These are phyloP conservation scores for Phtheirospermum japonicum DNA, from an alignment of 257 asterid species.

Conservation along the genomic window DNA sequence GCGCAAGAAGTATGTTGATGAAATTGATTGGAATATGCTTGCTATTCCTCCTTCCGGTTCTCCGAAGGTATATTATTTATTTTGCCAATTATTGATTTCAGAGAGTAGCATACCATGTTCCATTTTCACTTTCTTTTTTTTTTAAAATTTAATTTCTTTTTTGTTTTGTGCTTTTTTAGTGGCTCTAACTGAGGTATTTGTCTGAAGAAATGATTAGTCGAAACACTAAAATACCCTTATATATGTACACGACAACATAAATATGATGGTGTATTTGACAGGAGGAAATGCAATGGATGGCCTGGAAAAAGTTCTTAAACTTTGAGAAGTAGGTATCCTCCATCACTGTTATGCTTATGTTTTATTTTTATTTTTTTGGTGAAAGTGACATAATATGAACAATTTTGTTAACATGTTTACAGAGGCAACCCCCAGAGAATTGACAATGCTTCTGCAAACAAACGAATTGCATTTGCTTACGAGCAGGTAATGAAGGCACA, in stretches of 20 bases:
- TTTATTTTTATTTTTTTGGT: not conserved
- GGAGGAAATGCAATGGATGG: conserved; percentile 95
- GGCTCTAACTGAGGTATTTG: not conserved
- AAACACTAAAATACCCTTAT: not conserved
- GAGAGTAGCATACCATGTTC: not conserved
- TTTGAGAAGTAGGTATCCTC: conserved; percentile 73
- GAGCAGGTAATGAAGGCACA: conserved; percentile 70
- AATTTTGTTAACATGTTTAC: conserved; percentile 30
- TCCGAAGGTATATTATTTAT: conserved; percentile 53
- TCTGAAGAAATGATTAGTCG: conserved; percentile 8
- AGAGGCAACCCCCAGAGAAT: conserved; percentile 96
- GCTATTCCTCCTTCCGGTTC: conserved; percentile 94
- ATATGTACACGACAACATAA: not conserved
- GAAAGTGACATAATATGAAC: not conserved
- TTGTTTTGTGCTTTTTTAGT: conserved; percentile 4
- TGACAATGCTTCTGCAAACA: conserved; percentile 79
- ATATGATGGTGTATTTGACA: conserved; percentile 35
- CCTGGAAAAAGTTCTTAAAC: conserved; percentile 77
- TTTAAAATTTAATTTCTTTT: not conserved
- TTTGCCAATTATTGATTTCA: conserved; percentile 11
- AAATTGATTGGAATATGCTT: conserved; percentile 97
- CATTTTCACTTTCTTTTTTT: not conserved
- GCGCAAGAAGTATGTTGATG: conserved; percentile 85
- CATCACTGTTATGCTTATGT: conserved; percentile 21
- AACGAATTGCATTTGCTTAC: conserved; percentile 70